Conservation (phyloP, 1,284 basidiomycete species). For the Ceratobasidium sp. region DNA sequence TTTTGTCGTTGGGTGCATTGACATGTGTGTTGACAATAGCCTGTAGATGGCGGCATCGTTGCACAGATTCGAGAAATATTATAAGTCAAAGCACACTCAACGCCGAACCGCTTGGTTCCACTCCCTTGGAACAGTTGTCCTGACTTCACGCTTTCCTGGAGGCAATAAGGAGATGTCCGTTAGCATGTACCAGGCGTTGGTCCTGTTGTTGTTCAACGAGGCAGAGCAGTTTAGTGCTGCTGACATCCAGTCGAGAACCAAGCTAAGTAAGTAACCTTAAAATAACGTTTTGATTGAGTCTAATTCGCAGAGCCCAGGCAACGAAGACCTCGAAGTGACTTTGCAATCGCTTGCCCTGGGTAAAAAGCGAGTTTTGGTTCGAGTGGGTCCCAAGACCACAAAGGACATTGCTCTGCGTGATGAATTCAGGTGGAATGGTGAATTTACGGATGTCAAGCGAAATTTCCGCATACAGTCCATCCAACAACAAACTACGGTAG, state of each 20-base stretch:
- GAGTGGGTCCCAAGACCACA: conserved; percentile 79
- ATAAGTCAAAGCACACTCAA: conserved; percentile 80
- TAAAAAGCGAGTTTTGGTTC: conserved; percentile 86
- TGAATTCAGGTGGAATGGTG: conserved; percentile 84
- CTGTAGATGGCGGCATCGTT: conserved; percentile 79
- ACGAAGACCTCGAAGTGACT: conserved; percentile 82
- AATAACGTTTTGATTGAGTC: not conserved
- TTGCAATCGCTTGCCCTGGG: conserved; percentile 94
- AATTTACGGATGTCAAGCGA: conserved; percentile 83
- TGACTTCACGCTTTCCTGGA: conserved; percentile 77
- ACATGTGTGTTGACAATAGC: conserved; percentile 40
- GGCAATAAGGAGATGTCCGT: conserved; percentile 91
- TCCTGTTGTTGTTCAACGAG: conserved; percentile 93
- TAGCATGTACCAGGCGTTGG: conserved; percentile 89
- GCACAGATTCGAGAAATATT: conserved; percentile 74
- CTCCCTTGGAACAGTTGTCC: conserved; percentile 80
- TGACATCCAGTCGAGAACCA: conserved; percentile 77
- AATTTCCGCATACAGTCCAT: conserved; percentile 97
- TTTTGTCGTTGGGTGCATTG: conserved; percentile 11
- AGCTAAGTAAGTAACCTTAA: conserved; percentile 24
- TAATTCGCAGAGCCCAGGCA: conserved; percentile 65
- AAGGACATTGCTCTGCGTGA: conserved; percentile 86
- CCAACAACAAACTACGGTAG: conserved; percentile 90
- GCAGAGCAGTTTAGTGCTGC: conserved; percentile 52
- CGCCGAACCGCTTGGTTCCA: conserved; percentile 87